phyloP scores from a whole-genome alignment of 148 eudicot species.

The Heliosperma pusillum region DNA sequence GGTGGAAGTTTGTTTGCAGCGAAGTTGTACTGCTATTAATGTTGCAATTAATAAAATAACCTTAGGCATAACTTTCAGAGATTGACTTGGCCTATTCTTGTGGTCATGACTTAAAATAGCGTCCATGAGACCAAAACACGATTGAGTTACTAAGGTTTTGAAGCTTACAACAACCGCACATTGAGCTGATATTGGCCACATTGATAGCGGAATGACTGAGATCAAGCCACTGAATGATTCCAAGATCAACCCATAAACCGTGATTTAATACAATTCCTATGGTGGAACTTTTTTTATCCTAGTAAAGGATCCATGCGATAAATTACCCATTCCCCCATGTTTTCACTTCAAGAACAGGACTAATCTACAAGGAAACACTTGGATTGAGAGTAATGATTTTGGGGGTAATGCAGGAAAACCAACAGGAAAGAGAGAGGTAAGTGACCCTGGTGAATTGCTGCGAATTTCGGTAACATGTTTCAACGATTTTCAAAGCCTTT shows the following conservation, averaged over 20 bases:
- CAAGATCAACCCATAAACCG: not conserved
- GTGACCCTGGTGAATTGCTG: not conserved
- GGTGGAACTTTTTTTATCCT: not conserved
- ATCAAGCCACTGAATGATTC: not conserved
- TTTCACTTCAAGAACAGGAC: not conserved
- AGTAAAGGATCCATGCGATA: not conserved
- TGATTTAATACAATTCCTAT: not conserved
- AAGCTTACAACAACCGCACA: not conserved
- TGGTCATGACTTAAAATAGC: not conserved
- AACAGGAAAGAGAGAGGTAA: not conserved
- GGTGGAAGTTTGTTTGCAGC: not conserved
- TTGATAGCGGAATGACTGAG: not conserved
- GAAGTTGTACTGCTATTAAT: not conserved
- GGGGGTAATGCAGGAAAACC: not conserved
- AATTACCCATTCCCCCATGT: not conserved
- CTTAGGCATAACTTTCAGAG: not conserved
- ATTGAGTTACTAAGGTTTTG: not conserved
- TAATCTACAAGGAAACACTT: not conserved
- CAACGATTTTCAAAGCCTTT: too few species aligned
- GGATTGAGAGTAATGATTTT: too few species aligned
- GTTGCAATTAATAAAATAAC: not conserved
- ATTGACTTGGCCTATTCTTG: not conserved
- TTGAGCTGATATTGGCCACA: not conserved
- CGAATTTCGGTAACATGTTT: too few species aligned
- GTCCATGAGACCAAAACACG: not conserved